These are phyloP conservation scores for Ceratocystis alfenasii DNA, from an alignment of 2,329 filamentous ascomycete genomes.

Conservation along the genomic window DNA sequence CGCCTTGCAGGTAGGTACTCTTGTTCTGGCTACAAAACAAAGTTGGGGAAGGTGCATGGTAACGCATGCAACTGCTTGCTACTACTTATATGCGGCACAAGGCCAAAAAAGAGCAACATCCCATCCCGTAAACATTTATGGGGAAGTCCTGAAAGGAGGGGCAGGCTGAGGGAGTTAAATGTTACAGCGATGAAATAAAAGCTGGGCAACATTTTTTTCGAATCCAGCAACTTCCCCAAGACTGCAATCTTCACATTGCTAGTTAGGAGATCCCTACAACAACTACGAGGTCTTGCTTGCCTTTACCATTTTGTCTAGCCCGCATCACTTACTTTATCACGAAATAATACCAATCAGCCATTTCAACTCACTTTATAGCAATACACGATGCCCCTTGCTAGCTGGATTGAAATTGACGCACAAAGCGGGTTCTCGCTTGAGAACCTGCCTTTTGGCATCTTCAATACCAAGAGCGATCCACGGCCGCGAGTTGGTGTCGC, in stretches of 20 bases:
- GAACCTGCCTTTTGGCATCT: slow-evolving; percentile 67
- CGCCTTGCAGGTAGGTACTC: not conserved
- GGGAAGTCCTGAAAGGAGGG: slow-evolving; percentile 11
- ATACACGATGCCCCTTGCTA: slow-evolving; percentile 9
- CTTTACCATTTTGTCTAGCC: not conserved
- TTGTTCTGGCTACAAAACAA: not conserved
- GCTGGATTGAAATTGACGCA: slow-evolving; percentile 26
- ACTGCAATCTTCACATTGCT: not conserved
- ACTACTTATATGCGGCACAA: too few relatives aligned
- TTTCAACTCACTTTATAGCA: not conserved
- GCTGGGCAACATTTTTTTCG: not conserved
- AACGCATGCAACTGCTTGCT: not conserved
- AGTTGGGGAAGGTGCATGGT: not conserved
- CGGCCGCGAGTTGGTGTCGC: slow-evolving; percentile 53
- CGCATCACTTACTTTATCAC: not conserved
- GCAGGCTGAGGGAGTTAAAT: not conserved
- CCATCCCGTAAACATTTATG: not conserved
- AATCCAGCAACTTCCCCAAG: not conserved
- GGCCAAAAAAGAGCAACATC: not conserved
- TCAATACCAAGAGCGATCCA: slow-evolving; percentile 44
- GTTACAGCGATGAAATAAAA: not conserved
- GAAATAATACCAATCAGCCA: not conserved
- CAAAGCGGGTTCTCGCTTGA: slow-evolving; percentile 49
- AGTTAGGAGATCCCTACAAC: not conserved
- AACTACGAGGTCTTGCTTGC: not conserved